phyloP scores from a whole-genome alignment of 2,329 filamentous ascomycete genomes.

The Tricladium varicosporioides region DNA sequence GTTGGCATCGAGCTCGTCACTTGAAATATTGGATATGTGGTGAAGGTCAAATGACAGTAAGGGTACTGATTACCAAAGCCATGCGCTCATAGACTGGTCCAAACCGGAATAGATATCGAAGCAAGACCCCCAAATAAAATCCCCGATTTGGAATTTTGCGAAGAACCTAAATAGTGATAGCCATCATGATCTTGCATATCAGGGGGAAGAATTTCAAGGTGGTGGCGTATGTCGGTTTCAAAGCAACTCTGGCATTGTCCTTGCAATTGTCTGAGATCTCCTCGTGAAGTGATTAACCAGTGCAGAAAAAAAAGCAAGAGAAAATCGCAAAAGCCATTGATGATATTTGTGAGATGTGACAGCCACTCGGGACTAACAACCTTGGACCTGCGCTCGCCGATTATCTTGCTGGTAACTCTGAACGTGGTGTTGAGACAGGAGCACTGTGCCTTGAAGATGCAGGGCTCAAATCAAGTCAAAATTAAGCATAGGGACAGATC shows the following conservation, averaged over 20 bases:
- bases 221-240: not conserved
- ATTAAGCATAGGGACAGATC: not conserved
- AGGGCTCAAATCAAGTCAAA: not conserved
- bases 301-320: not conserved
- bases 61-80: no score
- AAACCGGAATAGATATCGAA: no score
- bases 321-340: not conserved
- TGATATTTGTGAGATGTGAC: not conserved
- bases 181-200: not conserved
- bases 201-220: not conserved
- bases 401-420: not conserved
- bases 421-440: not conserved
- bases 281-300: not conserved
- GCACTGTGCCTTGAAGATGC: not conserved
- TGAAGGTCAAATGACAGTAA: no score
- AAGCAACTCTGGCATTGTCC: not conserved
- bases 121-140: not conserved
- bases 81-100: no score
- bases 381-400: not conserved
- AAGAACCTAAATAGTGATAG: not conserved
- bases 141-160: not conserved
- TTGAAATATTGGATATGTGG: no score
- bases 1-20: no score
- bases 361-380: not conserved
- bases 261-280: not conserved